These are phyloP conservation scores for Xylariaceae sp. DNA, from an alignment of 2,329 filamentous ascomycete genomes.

Conservation along the genomic window DNA sequence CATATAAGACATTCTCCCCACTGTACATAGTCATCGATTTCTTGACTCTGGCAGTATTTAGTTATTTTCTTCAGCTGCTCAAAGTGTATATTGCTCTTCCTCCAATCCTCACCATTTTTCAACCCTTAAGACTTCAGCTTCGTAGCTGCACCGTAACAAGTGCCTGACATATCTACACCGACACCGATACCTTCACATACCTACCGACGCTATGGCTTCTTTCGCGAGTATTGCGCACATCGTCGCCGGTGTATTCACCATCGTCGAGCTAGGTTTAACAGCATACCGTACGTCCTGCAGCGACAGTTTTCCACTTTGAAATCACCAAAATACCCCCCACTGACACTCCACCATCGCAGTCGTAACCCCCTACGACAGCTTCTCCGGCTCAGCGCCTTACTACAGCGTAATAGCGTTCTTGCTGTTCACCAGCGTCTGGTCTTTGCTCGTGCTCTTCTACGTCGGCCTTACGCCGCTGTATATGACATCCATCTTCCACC, in stretches of 20 bases:
- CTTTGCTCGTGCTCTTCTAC: slow-evolving; percentile 66
- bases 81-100: too few relatives aligned
- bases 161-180: too few relatives aligned
- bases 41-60: too few relatives aligned
- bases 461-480: slow-evolving; percentile 64
- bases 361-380: slow-evolving; percentile 23
- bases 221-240: slow-evolving; percentile 62
- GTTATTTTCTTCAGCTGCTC: too few relatives aligned
- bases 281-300: slow-evolving; percentile 59
- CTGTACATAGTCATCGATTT: too few relatives aligned
- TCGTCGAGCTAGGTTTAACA: slow-evolving; percentile 72
- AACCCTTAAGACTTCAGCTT: too few relatives aligned
- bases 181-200: too few relatives aligned
- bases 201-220: slow-evolving; percentile 49
- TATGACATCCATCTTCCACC: slow-evolving; percentile 58
- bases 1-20: too few relatives aligned
- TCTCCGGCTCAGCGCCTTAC: too few relatives aligned
- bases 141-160: too few relatives aligned
- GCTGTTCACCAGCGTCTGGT: slow-evolving; percentile 76
- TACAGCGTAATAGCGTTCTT: slow-evolving; percentile 72
- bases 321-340: neutral
- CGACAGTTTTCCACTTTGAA: neutral
- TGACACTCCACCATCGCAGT: slow-evolving; percentile 24
- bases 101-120: too few relatives aligned
- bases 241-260: slow-evolving; percentile 62